Evolutionary conservation across 1,284 basidiomycete genomes (phyloP), one percentile per base, ranked within the genome.

Genomic region (Ustilago esculenta): DNA sequence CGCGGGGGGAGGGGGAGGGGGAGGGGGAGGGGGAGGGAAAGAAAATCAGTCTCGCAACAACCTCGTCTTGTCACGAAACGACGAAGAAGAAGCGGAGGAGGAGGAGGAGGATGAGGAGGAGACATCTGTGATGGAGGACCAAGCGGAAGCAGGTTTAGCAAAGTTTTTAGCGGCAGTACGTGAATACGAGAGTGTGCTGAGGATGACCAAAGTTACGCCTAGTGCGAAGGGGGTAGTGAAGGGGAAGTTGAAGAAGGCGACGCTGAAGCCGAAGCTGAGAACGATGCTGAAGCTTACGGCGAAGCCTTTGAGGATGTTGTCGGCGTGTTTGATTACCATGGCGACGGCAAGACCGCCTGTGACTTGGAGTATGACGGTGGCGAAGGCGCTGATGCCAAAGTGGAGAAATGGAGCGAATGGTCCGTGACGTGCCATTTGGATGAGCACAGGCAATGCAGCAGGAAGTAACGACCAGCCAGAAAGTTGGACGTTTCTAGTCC

Each of bases 401-500:
- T 82, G 77, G 20, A 73, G 61, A 51, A 78, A 78, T 24, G 75
- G 79, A 10, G 74, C 58, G 15, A 67, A 21, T 1, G 65, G 43
- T 25, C 77, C 78, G 42, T 72, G 54, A 35, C 69, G 73, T 17
- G 65, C 57, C 56, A 77, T 72, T n/a, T 78, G 76, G 18, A 91
- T 87, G 39, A 96, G 77, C 72, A 96, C 88, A 11, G 95, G 93
- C 6, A 91, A 84, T 37, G 95, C 84, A 4, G 94, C 94, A 2
- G 95, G 95, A 40, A 94, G 84, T 40, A 98, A 86, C 23, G 92
- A 95, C 84, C 97, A 98, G 57, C 93, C 86, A 21, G 93, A 96
- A 12, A 98, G 87, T 81, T 98, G 95, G 46, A 96, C 91, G 83
- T 98, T 98, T 74, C 95, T 90, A 53, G 95, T 90, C 94, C 94